Conservation (phyloP, 192 early-diverging fungal genomes). For the Backusella tarrabulga region DNA sequence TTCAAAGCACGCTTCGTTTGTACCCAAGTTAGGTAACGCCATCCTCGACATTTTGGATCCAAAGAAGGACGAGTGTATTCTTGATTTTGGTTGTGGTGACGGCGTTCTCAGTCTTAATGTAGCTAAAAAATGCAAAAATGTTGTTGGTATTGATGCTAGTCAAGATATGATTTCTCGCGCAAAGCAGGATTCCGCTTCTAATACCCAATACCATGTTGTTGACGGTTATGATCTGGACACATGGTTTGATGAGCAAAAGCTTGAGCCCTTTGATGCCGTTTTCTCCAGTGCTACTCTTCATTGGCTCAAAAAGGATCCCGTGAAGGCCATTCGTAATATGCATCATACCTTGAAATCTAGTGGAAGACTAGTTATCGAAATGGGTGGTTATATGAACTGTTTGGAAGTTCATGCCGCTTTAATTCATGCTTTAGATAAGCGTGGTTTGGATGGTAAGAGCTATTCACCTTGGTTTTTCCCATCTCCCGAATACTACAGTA, state of each 20-base stretch:
- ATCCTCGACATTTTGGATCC: constrained; percentile 54
- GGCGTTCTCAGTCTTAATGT: constrained; percentile 59
- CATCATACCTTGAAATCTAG: constrained; percentile 46
- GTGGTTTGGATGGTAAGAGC: constrained; percentile 38
- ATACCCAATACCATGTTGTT: constrained; percentile 40
- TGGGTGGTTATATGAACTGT: constrained; percentile 50
- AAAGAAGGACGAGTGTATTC: constrained; percentile 50
- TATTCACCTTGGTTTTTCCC: constrained; percentile 50
- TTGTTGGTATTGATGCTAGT: constrained; percentile 63
- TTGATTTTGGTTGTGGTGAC: constrained; percentile 73
- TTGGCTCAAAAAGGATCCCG: constrained; percentile 67
- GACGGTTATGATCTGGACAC: constrained; percentile 51
- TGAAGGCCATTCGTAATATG: constrained; percentile 57
- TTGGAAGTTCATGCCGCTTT: constrained; percentile 36
- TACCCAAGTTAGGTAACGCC: constrained; percentile 45
- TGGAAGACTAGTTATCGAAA: constrained; percentile 62
- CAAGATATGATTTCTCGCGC: constrained; percentile 57
- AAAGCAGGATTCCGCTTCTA: constrained; percentile 21
- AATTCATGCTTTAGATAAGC: constrained; percentile 41
- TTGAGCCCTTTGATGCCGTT: constrained; percentile 61
- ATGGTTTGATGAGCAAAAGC: constrained; percentile 36
- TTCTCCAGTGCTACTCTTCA: constrained; percentile 73
- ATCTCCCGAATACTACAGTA: constrained; percentile 44
- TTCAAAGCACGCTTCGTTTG: constrained; percentile 54
- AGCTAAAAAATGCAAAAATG: constrained; percentile 36